These are phyloP conservation scores for Linaria vulgaris DNA, from an alignment of 257 asterid species.

Conservation along the genomic window DNA sequence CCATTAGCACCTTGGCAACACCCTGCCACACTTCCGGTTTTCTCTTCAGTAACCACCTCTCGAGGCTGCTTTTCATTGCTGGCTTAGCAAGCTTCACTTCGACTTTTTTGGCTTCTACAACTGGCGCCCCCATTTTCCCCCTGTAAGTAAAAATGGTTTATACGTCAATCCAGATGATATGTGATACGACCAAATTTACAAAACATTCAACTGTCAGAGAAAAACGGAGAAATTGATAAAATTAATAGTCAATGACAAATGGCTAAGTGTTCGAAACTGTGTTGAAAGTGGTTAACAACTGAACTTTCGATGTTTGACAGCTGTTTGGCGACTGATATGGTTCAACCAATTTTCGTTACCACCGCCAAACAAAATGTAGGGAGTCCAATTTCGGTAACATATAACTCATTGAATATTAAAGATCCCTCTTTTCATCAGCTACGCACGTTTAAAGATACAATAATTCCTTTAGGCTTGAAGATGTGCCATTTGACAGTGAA, in stretches of 20 bases:
- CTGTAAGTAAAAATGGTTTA: conserved; percentile 40
- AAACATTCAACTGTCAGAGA: neutral
- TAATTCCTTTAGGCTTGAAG: too few relatives aligned
- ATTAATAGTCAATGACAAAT: too few relatives aligned
- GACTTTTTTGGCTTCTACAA: conserved; percentile 43
- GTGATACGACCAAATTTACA: neutral
- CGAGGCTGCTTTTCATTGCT: conserved; percentile 40
- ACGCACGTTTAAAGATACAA: too few relatives aligned
- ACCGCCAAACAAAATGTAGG: neutral
- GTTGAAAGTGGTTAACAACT: neutral
- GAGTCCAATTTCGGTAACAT: neutral
- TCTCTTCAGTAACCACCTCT: conserved; percentile 39
- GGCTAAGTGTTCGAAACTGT: too few relatives aligned
- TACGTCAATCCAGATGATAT: conserved; percentile 8
- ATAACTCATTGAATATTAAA: too few relatives aligned
- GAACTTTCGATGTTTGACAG: neutral
- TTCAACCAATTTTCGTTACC: neutral
- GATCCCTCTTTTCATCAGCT: neutral
- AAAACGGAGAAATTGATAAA: neutral
- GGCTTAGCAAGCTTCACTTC: conserved; percentile 45
- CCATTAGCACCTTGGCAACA: conserved; percentile 94
- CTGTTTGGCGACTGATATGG: conserved; percentile 7
- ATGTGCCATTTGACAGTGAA: too few relatives aligned
- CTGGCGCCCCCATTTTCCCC: conserved; percentile 79
- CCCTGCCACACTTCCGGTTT: conserved; percentile 38